Base-by-base conservation (phyloP, 148 eudicot species). In the Amaranthus palmeri region DNA sequence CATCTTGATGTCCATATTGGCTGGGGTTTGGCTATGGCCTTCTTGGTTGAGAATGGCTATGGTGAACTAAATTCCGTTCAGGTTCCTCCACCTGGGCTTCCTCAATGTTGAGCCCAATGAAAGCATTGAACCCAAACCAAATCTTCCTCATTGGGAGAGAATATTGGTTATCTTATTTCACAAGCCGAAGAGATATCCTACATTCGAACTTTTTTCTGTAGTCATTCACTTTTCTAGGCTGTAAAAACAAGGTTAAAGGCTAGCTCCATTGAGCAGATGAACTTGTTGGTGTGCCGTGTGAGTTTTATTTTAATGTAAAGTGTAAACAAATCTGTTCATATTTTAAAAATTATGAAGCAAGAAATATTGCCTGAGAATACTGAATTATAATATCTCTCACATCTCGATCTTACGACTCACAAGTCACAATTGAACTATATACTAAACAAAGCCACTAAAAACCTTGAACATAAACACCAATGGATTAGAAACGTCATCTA, bases 71-170 rank as follows among this genome's bases (percentile, higher is more conserved):
- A 93, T 76, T 71, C 97, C 3, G 49, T 93, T 43, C 78, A 62
- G 71, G 75, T 96, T 48, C 98, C 98, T 74, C 98, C 98, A 59
- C 70, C 83, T 5, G 91, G 89, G 76, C 97, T 93, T 49, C 98
- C 98, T 8, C 88, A 64, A 76, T 90, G 98, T 80, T 93, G 70
- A 85, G 43, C 67, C 3, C 49, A 47, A 4, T 25, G 78, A 48
- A 68, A 25, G 36, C 36, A 25, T 63, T 15, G 4, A 46, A 40
- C 47, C 42, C 63, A 57, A 45, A 71, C 17, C 50, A 52, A 50
- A 5, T 43, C 4, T 41, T 6, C 6, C 11, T 47, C 46, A 10
- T 3, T 44, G 12, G 65, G 65, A 25, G 11, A 36, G 47, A 36
- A 44, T 68, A 50, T 42, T 9, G 13, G 13, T 10, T 55, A 18